A percentile compares a stretch with the other conserved stretches of the same genome.
Conservation (phyloP, 108 stramenopile genomes). For the Aurantiochytrium sp. region DNA sequence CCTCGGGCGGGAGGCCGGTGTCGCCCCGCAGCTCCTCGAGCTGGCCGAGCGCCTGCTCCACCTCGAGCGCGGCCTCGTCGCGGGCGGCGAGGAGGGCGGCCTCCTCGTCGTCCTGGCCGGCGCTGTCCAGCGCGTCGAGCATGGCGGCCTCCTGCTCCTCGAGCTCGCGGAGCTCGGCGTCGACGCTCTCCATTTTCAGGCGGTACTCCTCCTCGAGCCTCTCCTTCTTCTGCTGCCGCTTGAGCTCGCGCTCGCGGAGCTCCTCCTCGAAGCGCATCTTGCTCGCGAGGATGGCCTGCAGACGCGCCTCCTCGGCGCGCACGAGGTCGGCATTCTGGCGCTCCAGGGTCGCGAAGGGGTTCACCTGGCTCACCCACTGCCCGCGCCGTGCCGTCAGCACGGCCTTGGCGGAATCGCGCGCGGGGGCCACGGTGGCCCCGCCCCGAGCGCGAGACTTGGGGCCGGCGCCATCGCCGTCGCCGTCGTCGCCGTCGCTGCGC, state of each 20-base stretch:
- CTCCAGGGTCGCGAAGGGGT: conserved; percentile 4
- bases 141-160: neutral
- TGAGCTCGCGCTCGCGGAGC: conserved; percentile 17
- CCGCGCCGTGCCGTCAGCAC: neutral
- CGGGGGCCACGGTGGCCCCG: neutral
- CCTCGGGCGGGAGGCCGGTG: neutral
- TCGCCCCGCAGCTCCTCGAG: neutral
- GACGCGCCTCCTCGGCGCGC: conserved; percentile 6
- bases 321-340: conserved; percentile 2
- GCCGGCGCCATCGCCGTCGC: neutral
- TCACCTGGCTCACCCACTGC: conserved; percentile 21
- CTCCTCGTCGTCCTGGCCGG: neutral
- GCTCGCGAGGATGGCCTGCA: conserved; percentile 13
- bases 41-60: neutral
- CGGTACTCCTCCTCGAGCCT: conserved; percentile 27
- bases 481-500: neutral
- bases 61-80: neutral
- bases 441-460: neutral
- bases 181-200: neutral
- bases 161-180: conserved; percentile 23
- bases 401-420: neutral
- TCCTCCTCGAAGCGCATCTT: neutral
- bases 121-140: neutral
- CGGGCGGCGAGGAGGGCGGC: neutral
- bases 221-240: neutral